These are phyloP conservation scores for Colletotrichum aenigma DNA, from an alignment of 2,329 filamentous ascomycete species.

Conservation along the genomic window DNA sequence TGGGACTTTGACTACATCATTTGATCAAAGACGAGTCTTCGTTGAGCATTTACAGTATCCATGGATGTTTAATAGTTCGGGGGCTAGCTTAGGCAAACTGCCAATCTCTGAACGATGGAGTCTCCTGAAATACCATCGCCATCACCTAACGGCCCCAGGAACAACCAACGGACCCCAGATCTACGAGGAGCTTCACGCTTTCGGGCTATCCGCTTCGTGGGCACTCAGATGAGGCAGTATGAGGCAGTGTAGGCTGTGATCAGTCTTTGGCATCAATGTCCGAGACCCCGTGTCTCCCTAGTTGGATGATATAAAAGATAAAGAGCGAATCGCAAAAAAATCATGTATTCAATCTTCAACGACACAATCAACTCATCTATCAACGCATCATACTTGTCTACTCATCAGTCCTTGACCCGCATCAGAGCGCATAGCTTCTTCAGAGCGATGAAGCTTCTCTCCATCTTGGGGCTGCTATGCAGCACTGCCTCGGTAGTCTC, in stretches of 20 bases:
- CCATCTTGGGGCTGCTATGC: background rate
- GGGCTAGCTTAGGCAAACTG: background rate
- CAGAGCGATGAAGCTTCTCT: background rate
- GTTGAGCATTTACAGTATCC: background rate
- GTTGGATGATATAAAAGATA: background rate
- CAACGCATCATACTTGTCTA: background rate
- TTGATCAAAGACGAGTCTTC: background rate
- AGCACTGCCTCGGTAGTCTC: background rate
- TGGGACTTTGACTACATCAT: too few species aligned
- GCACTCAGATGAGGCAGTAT: background rate
- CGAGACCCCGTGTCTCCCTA: background rate
- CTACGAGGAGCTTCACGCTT: background rate
- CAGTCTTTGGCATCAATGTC: background rate
- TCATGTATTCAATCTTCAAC: background rate
- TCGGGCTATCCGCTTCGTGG: background rate
- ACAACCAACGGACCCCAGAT: background rate
- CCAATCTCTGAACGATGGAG: background rate
- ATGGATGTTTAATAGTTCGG: background rate
- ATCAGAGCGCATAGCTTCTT: background rate
- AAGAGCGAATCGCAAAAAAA: background rate
- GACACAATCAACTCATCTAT: background rate
- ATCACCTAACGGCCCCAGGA: background rate
- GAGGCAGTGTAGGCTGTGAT: background rate
- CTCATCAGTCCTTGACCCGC: background rate
- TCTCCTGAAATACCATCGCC: background rate